phyloP scores from a whole-genome alignment of 495 filamentous ascomycete genomes.

The Daldinia childiae region DNA sequence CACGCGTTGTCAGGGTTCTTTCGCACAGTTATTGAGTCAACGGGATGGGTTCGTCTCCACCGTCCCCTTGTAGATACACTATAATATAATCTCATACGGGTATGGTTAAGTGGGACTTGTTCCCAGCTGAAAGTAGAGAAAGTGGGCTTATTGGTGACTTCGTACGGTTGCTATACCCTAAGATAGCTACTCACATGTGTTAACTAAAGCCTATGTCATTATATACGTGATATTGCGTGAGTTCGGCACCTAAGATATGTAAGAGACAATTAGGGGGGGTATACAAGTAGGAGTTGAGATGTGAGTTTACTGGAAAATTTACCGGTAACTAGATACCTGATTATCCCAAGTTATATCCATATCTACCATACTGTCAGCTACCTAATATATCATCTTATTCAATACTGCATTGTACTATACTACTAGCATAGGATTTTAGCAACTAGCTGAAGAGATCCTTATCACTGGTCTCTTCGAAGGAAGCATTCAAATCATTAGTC shows the following conservation, averaged over 20 bases:
- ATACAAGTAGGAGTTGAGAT: too few relatives aligned
- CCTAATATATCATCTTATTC: too few relatives aligned
- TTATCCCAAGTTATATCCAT: too few relatives aligned
- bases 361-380: too few relatives aligned
- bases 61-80: not conserved
- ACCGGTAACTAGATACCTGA: too few relatives aligned
- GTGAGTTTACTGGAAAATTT: too few relatives aligned
- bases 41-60: not conserved
- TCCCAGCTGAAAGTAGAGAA: not conserved
- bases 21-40: not conserved
- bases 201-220: not conserved
- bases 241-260: slow-evolving; percentile 1
- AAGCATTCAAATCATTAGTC: too few relatives aligned
- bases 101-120: not conserved
- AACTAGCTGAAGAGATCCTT: too few relatives aligned
- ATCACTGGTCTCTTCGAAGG: too few relatives aligned
- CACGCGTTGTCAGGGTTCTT: not conserved
- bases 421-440: too few relatives aligned
- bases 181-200: not conserved
- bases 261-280: not conserved
- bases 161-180: not conserved
- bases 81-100: not conserved
- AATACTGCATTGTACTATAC: too few relatives aligned
- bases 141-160: not conserved
- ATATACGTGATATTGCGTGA: not conserved